Base-by-base conservation (phyloP, 345 rosid species). In the Acer negundo region DNA sequence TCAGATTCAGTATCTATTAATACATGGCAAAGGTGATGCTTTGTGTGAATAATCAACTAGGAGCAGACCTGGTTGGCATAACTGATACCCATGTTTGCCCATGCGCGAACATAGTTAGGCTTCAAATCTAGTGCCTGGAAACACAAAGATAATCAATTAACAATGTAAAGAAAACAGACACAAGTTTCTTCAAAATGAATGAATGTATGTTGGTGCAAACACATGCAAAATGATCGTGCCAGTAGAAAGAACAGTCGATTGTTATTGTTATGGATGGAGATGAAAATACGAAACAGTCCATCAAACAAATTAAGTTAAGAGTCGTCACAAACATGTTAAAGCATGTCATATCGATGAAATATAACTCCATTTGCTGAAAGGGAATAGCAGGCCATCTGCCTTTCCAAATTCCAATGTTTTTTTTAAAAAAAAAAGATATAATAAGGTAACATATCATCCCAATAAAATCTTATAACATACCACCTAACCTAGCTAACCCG, bases 41-140 rank as follows among this genome's bases (percentile, higher is more conserved):
- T 69, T 10, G 11, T 46, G 51, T n/a, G 58, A 51, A 38, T 40
- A 76, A 40, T 51, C 40, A 75, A 73, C 71, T 62, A 55, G 26
- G 46, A 72, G 70, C 80, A 2, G 53, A 97, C 99, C 99, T 97
- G 99, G 85, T 97, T 97, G 73, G 99, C 99, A 72, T 88, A 97
- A 83, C 99, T 97, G 83, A 97, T 97, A 64, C 99, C 99, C 98
- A 97, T 94, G 87, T 97, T 97, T 81, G 98, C 97, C 99, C 99
- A 94, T n/a, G 99, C 99, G n/a, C 99, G 99, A 80, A 97, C 98
- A 74, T 97, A 97, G 73, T 97, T 97, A 47, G 99, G 99, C 88
- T 97, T 97, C 92, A 97, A 90, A 89, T 97, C 97, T 67, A 94
- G 85, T 70, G 99, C 99, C 99, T 97, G 85, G 74, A 79, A 70